Evolutionary conservation across 2,329 filamentous ascomycete species (phyloP), one percentile per base, ranked within the genome.

Genomic region (Podosphaera xanthii): DNA sequence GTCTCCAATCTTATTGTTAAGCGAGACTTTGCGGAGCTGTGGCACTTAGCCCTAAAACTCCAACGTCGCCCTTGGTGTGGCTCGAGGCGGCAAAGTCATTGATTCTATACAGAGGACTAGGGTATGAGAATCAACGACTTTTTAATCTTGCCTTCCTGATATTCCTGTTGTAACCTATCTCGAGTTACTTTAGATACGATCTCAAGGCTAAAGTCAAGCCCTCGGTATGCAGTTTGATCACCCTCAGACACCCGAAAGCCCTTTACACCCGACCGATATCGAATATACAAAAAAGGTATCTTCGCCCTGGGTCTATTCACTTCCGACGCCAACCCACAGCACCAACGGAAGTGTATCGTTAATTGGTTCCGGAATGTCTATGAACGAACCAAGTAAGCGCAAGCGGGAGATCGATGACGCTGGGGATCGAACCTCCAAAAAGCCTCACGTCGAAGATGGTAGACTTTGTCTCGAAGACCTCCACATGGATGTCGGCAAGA

Each of bases 241-340:
- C 70, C 80, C 80, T 66, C 79, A 79, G 67, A 83, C 80, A 65
- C 81, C 81, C 69, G 80, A 83, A 74, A 83, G 80, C 70, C 80
- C 80, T 68, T 81, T 78, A 68, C 77, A 81, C 69, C 76, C 73
- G 65, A 77, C 74, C 64, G 76, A 73, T 68, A 77, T 78, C 71
- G 64, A 72, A 71, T 65, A 73, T 72, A 60, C 59, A 61, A 78
- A 75, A 72, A 72, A 74, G 68, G 74, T 73, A 65, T 74, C 74
- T 64, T 78, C 77, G 60, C 76, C 77, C 69, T 72, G 60, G 53
- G 62, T 63, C 8, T 64, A 66, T 50, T 69, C 78, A 53, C 71
- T 83, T 62, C 80, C 80, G 44, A 83, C 81, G 48, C 79, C 79
- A 34, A 78, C 79, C 57, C 78, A 81, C 68, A 81, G 78, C 70